Conservation (phyloP, 2,329 filamentous ascomycete species). For the Atkinsonella texensis region DNA sequence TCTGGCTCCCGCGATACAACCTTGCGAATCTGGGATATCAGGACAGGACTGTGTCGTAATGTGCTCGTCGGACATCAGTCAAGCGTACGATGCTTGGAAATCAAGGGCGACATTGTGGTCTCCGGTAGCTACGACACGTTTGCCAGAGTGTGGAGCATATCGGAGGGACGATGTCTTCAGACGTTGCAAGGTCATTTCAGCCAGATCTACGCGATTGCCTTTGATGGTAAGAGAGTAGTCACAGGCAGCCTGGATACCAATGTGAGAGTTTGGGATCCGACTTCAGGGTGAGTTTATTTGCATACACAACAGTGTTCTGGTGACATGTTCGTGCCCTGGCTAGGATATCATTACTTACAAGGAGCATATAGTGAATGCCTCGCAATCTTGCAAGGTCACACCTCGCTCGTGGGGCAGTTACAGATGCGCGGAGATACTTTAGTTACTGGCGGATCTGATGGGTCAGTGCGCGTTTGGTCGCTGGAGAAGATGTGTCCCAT, state of each 20-base stretch:
- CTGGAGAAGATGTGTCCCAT: conserved; percentile 82
- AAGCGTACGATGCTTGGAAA: conserved; percentile 88
- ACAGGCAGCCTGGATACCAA: conserved; percentile 95
- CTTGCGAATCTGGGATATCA: conserved; percentile 87
- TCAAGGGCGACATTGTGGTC: conserved; percentile 94
- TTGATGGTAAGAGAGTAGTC: conserved; percentile 85
- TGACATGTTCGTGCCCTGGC: too few relatives aligned
- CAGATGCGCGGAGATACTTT: conserved; percentile 92
- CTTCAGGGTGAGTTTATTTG: conserved; percentile 52
- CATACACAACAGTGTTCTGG: too few relatives aligned
- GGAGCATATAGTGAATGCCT: conserved; percentile 50
- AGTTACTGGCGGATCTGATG: conserved; percentile 92
- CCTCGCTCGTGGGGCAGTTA: conserved; percentile 88
- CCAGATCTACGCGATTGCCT: conserved; percentile 97
- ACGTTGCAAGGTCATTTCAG: conserved; percentile 92
- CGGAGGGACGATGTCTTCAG: conserved; percentile 81
- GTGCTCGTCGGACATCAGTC: conserved; percentile 91
- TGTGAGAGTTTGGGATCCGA: conserved; percentile 91
- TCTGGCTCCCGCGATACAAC: conserved; percentile 94
- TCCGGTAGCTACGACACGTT: conserved; percentile 97
- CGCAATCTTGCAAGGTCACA: conserved; percentile 91
- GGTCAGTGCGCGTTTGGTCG: conserved; percentile 93
- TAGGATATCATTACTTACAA: not conserved
- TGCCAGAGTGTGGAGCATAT: conserved; percentile 95
- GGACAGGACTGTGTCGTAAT: conserved; percentile 76